A percentile compares a stretch with the other conserved stretches of the same genome.
phyloP scores from a whole-genome alignment of 768 basidiomycete genomes.

The Pluteus cervinus region DNA sequence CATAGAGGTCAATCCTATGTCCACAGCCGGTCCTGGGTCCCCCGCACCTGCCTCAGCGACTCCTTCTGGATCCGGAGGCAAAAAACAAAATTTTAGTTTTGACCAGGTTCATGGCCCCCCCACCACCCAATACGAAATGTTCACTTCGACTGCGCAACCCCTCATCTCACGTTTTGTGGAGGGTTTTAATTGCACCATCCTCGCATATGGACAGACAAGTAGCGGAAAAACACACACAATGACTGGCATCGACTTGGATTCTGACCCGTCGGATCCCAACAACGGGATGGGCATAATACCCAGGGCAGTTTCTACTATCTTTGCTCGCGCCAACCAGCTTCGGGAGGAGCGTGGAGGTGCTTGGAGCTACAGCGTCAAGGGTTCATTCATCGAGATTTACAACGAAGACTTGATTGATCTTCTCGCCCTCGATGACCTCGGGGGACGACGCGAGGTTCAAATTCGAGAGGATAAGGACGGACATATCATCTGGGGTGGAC shows the following conservation, averaged over 20 bases:
- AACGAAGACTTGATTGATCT: constrained; percentile 99
- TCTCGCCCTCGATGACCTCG: constrained; percentile 67
- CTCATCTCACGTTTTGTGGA: constrained; percentile 84
- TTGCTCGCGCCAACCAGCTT: constrained; percentile 67
- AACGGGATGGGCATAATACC: constrained; percentile 95
- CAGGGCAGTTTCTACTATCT: constrained; percentile 86
- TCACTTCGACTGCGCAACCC: constrained; percentile 77
- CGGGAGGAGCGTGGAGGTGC: constrained; percentile 68
- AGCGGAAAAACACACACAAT: constrained; percentile 98
- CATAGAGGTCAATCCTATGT: constrained; percentile 66
- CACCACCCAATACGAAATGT: constrained; percentile 81
- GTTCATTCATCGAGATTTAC: constrained; percentile 96
- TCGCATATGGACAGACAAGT: constrained; percentile 97
- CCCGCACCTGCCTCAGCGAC: constrained; percentile 40
- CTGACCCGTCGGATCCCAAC: constrained; percentile 74
- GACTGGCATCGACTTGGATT: constrained; percentile 91
- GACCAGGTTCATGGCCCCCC: constrained; percentile 91
- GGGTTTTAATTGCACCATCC: constrained; percentile 95
- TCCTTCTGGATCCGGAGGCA: constrained; percentile 41
- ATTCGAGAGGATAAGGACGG: constrained; percentile 98
- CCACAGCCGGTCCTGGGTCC: constrained; percentile 44
- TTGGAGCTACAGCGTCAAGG: constrained; percentile 79
- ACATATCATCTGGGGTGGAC: constrained; percentile 93
- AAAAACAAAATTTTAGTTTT: constrained; percentile 86
- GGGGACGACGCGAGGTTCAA: constrained; percentile 78